phyloP scores from a whole-genome alignment of 2,329 filamentous ascomycete genomes.

The Pseudogymnoascus sp. region DNA sequence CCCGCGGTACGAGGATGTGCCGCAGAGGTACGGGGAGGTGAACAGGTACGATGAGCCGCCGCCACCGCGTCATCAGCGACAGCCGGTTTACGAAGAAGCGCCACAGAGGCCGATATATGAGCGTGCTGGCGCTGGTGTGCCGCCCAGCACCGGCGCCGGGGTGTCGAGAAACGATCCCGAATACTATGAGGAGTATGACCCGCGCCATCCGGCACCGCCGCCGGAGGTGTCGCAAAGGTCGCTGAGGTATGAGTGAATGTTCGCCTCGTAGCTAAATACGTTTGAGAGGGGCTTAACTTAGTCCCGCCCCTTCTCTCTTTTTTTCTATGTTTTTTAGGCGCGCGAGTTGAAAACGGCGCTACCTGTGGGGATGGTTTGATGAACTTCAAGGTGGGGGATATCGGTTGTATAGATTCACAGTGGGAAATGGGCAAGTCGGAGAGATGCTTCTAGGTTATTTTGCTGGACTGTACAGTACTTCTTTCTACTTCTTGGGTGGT shows the following conservation, averaged over 20 bases:
- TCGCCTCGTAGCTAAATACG: neutral
- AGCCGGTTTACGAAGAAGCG: slow-evolving; percentile 1
- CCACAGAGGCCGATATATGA: neutral
- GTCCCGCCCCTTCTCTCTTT: neutral
- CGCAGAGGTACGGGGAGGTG: neutral
- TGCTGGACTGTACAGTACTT: neutral
- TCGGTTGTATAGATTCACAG: neutral
- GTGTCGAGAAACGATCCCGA: slow-evolving; percentile 14
- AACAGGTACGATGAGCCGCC: neutral
- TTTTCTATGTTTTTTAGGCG: neutral
- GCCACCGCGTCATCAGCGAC: neutral
- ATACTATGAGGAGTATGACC: slow-evolving; percentile 42
- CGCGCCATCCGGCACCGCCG: slow-evolving; percentile 34
- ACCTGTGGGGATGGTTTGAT: neutral
- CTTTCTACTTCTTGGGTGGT: neutral
- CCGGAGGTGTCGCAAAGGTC: slow-evolving; percentile 14
- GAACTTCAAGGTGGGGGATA: neutral
- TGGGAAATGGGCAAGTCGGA: neutral
- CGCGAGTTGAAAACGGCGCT: neutral
- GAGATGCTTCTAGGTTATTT: neutral
- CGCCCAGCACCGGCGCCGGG: neutral
- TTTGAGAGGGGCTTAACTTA: neutral
- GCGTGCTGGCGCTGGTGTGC: neutral
- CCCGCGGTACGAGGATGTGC: neutral
- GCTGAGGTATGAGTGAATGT: neutral